A percentile compares a stretch with the other conserved stretches of the same genome.
Conservation (phyloP, 2,329 filamentous ascomycete genomes). For the Pyrenophora teres region DNA sequence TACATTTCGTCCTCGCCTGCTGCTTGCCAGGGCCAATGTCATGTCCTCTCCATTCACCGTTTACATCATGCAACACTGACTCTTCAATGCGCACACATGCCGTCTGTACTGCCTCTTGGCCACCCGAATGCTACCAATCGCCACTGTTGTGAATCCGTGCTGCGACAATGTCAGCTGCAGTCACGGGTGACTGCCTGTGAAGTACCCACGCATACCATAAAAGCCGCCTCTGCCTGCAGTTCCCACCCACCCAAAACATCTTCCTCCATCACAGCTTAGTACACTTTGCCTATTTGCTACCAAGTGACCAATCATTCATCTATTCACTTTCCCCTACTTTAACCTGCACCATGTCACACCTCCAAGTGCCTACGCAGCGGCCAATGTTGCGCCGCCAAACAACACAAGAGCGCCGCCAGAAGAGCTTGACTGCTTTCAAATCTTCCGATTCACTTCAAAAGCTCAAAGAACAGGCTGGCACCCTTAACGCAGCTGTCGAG, state of each 20-base stretch:
- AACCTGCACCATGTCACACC: conserved; percentile 6
- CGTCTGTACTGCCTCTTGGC: not conserved
- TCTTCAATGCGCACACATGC: conserved; percentile 2
- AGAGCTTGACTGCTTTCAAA: conserved; percentile 8
- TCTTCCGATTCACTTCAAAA: conserved; percentile 7
- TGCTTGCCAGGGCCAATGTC: conserved; percentile 8
- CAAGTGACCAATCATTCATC: not conserved
- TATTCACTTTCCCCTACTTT: not conserved
- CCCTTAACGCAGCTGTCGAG: conserved; percentile 6
- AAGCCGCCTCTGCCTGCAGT: conserved; percentile 4
- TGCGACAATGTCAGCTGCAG: conserved; percentile 1
- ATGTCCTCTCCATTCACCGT: conserved; percentile 2
- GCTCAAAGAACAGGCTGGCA: conserved; percentile 12
- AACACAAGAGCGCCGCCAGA: conserved; percentile 9
- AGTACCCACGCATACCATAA: conserved; percentile 7
- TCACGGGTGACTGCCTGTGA: conserved; percentile 7
- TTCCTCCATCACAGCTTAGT: not conserved
- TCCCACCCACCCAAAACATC: not conserved
- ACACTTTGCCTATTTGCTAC: not conserved
- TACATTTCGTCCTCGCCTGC: no score
- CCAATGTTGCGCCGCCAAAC: conserved; percentile 4
- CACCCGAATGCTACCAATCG: conserved; percentile 8
- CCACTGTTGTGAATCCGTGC: conserved; percentile 13
- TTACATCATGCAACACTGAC: conserved; percentile 4
- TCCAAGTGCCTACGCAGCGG: not conserved